Conservation (phyloP, 768 basidiomycete species). For the Lyophyllum semitale region DNA sequence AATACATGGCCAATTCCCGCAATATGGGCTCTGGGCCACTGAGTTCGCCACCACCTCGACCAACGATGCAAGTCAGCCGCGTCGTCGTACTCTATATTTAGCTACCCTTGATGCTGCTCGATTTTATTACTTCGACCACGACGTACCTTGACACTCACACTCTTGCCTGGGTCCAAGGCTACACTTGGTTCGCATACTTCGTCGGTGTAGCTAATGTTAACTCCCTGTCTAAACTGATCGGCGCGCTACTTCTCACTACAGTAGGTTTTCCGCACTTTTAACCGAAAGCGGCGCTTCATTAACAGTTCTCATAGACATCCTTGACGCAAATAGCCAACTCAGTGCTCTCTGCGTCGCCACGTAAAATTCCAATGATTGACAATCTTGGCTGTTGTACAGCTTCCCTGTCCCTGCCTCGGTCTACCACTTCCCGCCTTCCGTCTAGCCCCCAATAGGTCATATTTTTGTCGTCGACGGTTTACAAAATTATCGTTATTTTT, state of each 20-base stretch:
- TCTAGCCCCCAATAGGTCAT: not conserved
- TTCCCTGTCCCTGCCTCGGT: not conserved
- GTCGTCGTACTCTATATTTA: too few relatives aligned
- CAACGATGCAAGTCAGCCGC: slow-evolving; percentile 17
- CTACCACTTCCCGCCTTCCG: not conserved
- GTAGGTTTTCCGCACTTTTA: slow-evolving; percentile 9
- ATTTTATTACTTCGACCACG: slow-evolving; percentile 44
- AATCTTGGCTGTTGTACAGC: not conserved
- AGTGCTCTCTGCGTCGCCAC: slow-evolving; percentile 20
- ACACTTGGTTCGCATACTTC: slow-evolving; percentile 49
- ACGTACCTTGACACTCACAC: slow-evolving; percentile 42
- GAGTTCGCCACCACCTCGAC: slow-evolving; percentile 26
- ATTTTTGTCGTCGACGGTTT: slow-evolving; percentile 2
- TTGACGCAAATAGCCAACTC: slow-evolving; percentile 21
- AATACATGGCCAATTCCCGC: slow-evolving; percentile 34
- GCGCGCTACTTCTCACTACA: slow-evolving; percentile 22
- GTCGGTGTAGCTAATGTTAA: slow-evolving; percentile 11
- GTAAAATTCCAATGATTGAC: not conserved
- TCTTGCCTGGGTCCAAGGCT: slow-evolving; percentile 46
- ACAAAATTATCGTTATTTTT: not conserved
- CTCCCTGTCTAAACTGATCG: slow-evolving; percentile 12
- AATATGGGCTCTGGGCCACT: slow-evolving; percentile 36
- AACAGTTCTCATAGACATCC: slow-evolving; percentile 12
- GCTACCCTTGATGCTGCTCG: slow-evolving; percentile 8
- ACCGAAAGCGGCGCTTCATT: not conserved